phyloP scores from a whole-genome alignment of 2,329 filamentous ascomycete species.

The Aspergillus felis region DNA sequence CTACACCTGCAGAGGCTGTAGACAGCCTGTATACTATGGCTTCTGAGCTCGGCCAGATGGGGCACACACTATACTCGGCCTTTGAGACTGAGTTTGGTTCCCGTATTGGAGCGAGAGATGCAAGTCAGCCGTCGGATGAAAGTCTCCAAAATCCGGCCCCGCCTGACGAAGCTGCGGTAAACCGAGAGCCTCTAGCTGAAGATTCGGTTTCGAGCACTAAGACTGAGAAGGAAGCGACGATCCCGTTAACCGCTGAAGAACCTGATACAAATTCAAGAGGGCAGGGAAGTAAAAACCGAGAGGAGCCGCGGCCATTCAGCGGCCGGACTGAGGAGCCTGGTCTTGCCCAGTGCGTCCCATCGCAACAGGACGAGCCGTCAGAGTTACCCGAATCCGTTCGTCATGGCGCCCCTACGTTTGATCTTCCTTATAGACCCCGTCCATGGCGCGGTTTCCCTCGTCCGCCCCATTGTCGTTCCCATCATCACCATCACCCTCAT shows the following conservation, averaged over 20 bases:
- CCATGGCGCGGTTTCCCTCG: neutral
- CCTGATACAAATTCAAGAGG: neutral
- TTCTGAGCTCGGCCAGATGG: conserved; percentile 38
- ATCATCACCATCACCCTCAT: conserved; percentile 1
- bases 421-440: neutral
- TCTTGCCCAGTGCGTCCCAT: neutral
- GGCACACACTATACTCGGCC: conserved; percentile 34
- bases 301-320: neutral
- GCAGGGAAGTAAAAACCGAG: neutral
- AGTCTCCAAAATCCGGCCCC: neutral
- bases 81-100: conserved; percentile 34
- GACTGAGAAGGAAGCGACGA: neutral
- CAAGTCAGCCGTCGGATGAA: neutral
- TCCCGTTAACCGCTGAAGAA: neutral
- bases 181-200: neutral
- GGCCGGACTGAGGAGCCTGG: neutral
- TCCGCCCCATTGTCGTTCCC: neutral
- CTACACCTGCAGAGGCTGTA: conserved; percentile 34
- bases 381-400: neutral
- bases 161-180: neutral
- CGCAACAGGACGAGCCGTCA: neutral
- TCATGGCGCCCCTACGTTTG: neutral
- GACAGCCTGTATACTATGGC: conserved; percentile 39
- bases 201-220: neutral
- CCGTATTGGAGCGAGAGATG: conserved; percentile 9